phyloP scores from a whole-genome alignment of 495 filamentous ascomycete genomes.

The Astrocystis sublimbata region DNA sequence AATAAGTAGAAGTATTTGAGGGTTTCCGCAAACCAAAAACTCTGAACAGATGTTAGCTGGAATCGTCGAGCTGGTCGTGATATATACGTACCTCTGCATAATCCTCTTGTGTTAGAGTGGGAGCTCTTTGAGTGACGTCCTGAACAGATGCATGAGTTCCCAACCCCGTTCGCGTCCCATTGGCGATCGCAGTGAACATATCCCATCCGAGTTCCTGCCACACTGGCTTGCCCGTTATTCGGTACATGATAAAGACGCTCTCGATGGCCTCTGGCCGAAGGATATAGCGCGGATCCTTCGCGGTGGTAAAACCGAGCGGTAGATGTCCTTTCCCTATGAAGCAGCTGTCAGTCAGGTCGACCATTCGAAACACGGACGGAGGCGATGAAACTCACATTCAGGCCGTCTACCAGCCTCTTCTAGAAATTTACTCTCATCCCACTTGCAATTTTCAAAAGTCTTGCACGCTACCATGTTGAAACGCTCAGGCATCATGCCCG shows the following conservation, averaged over 20 bases:
- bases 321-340: conserved; percentile 29
- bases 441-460: conserved; percentile 62
- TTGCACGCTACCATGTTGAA: conserved; percentile 66
- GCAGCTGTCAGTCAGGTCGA: not conserved
- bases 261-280: conserved; percentile 65
- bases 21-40: conserved; percentile 74
- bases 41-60: conserved; percentile 31
- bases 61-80: not conserved
- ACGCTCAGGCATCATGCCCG: conserved; percentile 84
- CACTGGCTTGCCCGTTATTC: conserved; percentile 64
- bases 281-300: conserved; percentile 45
- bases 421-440: conserved; percentile 64
- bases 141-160: conserved; percentile 62
- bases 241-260: conserved; percentile 70
- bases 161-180: conserved; percentile 57
- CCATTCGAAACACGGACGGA: not conserved
- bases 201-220: conserved; percentile 70
- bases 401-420: conserved; percentile 27
- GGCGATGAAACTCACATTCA: conserved; percentile 26
- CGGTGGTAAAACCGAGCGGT: conserved; percentile 39
- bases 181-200: conserved; percentile 68
- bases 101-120: conserved; percentile 37
- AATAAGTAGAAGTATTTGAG: conserved; percentile 81
- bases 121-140: conserved; percentile 51
- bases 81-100: conserved; percentile 45